Conservation (phyloP, 495 filamentous ascomycete genomes). For the Neurospora sp. region DNA sequence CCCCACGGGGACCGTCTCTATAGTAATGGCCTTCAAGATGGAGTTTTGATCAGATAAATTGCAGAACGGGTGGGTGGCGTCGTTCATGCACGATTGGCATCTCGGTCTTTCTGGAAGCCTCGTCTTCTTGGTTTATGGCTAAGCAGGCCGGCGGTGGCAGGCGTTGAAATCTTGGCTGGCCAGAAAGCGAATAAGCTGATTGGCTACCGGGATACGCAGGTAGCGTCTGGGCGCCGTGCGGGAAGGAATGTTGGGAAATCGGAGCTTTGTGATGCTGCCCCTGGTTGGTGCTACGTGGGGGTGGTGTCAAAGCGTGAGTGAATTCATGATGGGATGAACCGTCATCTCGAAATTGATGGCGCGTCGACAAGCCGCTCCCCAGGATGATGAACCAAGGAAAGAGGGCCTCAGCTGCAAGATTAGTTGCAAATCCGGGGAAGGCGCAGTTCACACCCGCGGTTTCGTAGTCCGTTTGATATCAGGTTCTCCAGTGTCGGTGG, state of each 20-base stretch:
- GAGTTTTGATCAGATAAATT: not conserved
- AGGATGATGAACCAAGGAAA: too few relatives aligned
- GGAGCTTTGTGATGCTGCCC: not conserved
- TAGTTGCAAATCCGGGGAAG: not conserved
- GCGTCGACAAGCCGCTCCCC: too few relatives aligned
- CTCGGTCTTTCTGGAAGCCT: not conserved
- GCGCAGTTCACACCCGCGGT: not conserved
- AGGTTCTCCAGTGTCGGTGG: not conserved
- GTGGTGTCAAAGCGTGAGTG: not conserved
- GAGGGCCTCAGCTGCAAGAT: not conserved
- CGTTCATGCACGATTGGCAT: not conserved
- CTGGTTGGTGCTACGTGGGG: not conserved
- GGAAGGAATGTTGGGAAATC: not conserved
- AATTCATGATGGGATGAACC: not conserved
- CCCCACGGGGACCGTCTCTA: not conserved
- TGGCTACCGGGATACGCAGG: not conserved
- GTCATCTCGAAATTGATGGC: not conserved
- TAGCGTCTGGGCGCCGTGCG: not conserved
- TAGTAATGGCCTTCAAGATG: not conserved
- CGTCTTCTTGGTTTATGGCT: not conserved
- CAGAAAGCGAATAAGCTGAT: not conserved
- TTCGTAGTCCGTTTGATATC: not conserved
- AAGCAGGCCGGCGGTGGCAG: not conserved
- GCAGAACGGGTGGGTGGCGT: not conserved
- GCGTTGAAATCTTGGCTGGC: not conserved